A percentile compares a stretch with the other conserved stretches of the same genome.
Evolutionary conservation across 2,329 filamentous ascomycete species (phyloP).

Genomic region (Leptographium lundbergii): DNA sequence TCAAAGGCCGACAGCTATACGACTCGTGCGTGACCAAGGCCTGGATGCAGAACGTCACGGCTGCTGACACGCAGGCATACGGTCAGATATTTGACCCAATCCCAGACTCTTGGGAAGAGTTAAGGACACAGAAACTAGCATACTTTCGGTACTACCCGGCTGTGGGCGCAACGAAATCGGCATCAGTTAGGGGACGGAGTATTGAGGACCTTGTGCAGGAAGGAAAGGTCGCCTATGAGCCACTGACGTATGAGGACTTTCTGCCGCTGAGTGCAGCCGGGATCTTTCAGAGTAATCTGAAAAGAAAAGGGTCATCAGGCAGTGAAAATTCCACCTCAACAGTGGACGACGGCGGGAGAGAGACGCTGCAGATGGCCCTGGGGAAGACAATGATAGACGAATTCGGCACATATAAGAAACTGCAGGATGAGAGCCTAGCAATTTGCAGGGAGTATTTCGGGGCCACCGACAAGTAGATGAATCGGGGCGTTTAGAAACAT

Average conservation of each 20-base stretch:
- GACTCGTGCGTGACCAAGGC: slow-evolving; percentile 21
- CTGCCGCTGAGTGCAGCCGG: slow-evolving; percentile 30
- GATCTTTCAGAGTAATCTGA: slow-evolving; percentile 5
- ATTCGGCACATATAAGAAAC: too few species aligned
- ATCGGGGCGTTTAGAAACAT: too few species aligned
- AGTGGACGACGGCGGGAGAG: too few species aligned
- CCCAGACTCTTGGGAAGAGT: slow-evolving; percentile 1
- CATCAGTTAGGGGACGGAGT: background rate
- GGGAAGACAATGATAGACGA: too few species aligned
- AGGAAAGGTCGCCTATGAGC: slow-evolving; percentile 22
- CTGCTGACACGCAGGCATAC: slow-evolving; percentile 16
- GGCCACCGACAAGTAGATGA: too few species aligned
- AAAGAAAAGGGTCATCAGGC: too few species aligned
- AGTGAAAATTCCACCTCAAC: too few species aligned
- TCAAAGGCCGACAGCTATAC: slow-evolving; percentile 30
- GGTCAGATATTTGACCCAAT: slow-evolving; percentile 21
- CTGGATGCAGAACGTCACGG: slow-evolving; percentile 11
- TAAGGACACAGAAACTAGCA: background rate
- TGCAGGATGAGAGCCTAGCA: too few species aligned
- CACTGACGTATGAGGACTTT: slow-evolving; percentile 42
- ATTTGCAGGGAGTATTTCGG: too few species aligned
- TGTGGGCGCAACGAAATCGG: too few species aligned
- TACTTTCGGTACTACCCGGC: background rate
- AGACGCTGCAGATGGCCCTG: too few species aligned
- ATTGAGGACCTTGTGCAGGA: slow-evolving; percentile 20